Percentiles rank a stretch among this genome's conserved stretches.
Evolutionary conservation across 2,329 filamentous ascomycete species (phyloP).

Genomic region (Hortaea werneckii): DNA sequence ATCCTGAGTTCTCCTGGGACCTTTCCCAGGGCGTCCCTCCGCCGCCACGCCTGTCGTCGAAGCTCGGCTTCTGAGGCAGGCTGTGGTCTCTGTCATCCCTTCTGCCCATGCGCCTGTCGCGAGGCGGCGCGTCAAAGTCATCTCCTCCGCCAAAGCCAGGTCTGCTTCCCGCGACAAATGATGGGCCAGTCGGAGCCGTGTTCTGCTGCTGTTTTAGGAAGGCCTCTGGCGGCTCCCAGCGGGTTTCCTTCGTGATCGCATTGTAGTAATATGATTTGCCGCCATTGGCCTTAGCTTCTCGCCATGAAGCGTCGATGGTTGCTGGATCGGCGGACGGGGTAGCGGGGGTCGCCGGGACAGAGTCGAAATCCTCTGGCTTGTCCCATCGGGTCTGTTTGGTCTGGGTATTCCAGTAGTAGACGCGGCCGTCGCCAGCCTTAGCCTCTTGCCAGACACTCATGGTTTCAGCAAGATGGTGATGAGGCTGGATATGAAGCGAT

Average conservation of each 20-base stretch:
- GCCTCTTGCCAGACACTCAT: constrained; percentile 22
- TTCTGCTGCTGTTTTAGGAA: constrained; percentile 12
- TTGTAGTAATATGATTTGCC: constrained; percentile 93
- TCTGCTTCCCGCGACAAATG: constrained; percentile 49
- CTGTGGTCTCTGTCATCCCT: constrained; percentile 30
- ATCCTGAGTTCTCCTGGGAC: constrained; percentile 21
- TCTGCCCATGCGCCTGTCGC: constrained; percentile 20
- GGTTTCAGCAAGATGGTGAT: background rate
- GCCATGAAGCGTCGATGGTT: constrained; percentile 73
- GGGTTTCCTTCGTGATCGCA: constrained; percentile 79
- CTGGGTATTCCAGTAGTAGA: constrained; percentile 81
- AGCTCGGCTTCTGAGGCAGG: constrained; percentile 29
- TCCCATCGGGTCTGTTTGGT: constrained; percentile 90
- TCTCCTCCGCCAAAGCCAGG: constrained; percentile 17
- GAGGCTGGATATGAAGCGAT: background rate
- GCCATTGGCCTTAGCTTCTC: constrained; percentile 77
- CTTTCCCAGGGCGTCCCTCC: constrained; percentile 22
- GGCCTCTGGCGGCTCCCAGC: constrained; percentile 72
- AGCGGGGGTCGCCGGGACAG: constrained; percentile 44
- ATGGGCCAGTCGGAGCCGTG: constrained; percentile 11
- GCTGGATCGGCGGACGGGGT: constrained; percentile 39
- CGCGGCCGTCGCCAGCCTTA: constrained; percentile 45
- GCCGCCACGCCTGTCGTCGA: constrained; percentile 19
- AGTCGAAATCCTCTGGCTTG: constrained; percentile 63
- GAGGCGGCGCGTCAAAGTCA: constrained; percentile 9